Percentiles rank a stretch among this genome's conserved stretches.
These are phyloP conservation scores for Cornus controversa DNA, from an alignment of 148 eudicot species.

Conservation along the genomic window DNA sequence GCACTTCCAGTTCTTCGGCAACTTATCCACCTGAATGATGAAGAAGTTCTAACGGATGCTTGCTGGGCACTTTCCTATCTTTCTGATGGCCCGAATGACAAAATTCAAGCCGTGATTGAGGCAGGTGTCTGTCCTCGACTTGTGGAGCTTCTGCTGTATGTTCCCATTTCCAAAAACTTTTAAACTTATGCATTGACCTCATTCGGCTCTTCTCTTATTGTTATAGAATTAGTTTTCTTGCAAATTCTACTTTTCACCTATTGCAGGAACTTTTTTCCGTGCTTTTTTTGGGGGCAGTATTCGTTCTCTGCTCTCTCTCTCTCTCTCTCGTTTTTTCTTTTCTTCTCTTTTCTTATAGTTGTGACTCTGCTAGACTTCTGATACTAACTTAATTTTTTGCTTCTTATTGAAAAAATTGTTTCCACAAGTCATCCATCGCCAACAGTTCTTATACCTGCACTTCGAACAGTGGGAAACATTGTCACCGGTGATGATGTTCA, in stretches of 20 bases:
- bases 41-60: constrained; percentile 92
- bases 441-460: constrained; percentile 51
- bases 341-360: not conserved
- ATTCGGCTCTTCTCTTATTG: not conserved
- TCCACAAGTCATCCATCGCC: constrained; percentile 40
- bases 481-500: constrained; percentile 51
- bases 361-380: not conserved
- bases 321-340: no score
- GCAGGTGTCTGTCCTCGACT: constrained; percentile 86
- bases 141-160: constrained; percentile 80
- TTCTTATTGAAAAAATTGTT: not conserved
- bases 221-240: not conserved
- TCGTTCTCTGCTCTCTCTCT: no score
- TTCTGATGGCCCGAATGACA: constrained; percentile 93
- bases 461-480: constrained; percentile 50
- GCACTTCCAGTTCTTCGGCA: constrained; percentile 77
- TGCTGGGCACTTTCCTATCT: constrained; percentile 98
- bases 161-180: constrained; percentile 6
- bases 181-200: not conserved
- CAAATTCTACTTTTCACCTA: not conserved
- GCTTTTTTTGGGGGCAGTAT: not conserved
- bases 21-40: constrained; percentile 75
- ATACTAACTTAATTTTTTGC: constrained; percentile 13
- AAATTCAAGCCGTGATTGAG: constrained; percentile 93
- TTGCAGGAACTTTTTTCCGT: not conserved